These are phyloP conservation scores for Zalerion maritima DNA, from an alignment of 495 filamentous ascomycete genomes.

Conservation along the genomic window DNA sequence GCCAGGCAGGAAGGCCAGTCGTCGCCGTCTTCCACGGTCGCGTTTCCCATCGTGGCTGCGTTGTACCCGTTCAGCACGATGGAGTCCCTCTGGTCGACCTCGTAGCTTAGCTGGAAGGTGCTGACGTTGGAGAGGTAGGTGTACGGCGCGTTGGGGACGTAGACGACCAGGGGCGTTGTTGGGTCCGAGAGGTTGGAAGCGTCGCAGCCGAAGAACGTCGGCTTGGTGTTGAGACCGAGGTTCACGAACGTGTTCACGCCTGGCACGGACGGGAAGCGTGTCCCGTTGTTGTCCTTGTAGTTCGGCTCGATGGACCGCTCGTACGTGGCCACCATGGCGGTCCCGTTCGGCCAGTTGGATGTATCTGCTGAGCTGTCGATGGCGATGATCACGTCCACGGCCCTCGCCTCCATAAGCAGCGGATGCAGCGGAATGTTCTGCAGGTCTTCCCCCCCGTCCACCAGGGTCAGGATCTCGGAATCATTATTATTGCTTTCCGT, in stretches of 20 bases:
- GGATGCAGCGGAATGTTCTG: conserved; percentile 86
- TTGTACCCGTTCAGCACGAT: conserved; percentile 79
- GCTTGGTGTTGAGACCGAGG: conserved; percentile 66
- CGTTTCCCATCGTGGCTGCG: conserved; percentile 68
- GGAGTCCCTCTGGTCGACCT: conserved; percentile 47
- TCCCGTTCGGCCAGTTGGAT: conserved; percentile 72
- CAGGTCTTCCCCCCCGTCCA: conserved; percentile 75
- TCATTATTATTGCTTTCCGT: conserved; percentile 44
- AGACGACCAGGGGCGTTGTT: conserved; percentile 61
- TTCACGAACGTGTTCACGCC: conserved; percentile 79
- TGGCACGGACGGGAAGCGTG: conserved; percentile 69
- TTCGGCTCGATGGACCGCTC: conserved; percentile 51
- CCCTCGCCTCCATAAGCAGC: conserved; percentile 60
- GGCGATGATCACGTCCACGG: conserved; percentile 85
- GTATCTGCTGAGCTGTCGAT: conserved; percentile 80
- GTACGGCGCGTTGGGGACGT: conserved; percentile 82
- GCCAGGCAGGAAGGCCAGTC: conserved; percentile 71
- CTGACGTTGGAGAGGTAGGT: conserved; percentile 53
- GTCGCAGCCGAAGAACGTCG: conserved; percentile 90
- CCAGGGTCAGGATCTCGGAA: conserved; percentile 49
- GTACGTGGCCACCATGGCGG: conserved; percentile 70
- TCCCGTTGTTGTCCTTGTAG: conserved; percentile 68
- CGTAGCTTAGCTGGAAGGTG: conserved; percentile 53
- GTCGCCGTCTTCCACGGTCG: conserved; percentile 49
- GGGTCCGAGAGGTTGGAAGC: conserved; percentile 44